Conservation (phyloP, 2,329 filamentous ascomycete genomes). For the Trichoderma atrobrunneum region DNA sequence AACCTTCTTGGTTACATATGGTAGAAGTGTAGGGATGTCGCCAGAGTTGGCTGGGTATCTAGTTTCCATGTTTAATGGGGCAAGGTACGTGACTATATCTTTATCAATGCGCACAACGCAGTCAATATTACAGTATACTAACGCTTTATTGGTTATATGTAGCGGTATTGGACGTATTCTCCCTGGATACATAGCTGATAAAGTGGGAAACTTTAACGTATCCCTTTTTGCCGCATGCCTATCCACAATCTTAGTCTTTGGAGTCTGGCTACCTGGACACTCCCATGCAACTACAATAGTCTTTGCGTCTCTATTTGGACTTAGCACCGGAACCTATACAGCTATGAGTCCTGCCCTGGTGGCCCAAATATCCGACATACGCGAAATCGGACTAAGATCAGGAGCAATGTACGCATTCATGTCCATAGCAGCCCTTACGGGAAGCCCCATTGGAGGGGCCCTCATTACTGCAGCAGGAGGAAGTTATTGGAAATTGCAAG, state of each 20-base stretch:
- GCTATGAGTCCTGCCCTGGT: not conserved
- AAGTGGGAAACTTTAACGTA: not conserved
- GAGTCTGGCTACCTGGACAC: not conserved
- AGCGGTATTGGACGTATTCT: not conserved
- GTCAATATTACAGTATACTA: not conserved
- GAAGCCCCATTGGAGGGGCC: not conserved
- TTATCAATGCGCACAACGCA: not conserved
- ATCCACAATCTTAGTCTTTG: not conserved
- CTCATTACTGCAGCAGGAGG: not conserved
- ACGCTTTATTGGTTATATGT: not conserved
- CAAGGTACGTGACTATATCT: not conserved
- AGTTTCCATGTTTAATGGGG: not conserved
- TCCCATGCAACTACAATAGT: not conserved
- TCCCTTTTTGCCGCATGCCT: not conserved
- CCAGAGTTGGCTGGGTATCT: not conserved
- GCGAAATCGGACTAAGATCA: not conserved
- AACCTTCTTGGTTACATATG: not conserved
- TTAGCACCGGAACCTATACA: not conserved
- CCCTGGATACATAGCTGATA: not conserved
- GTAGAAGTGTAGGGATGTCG: not conserved
- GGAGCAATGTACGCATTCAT: not conserved
- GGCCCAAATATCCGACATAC: conserved; percentile 1
- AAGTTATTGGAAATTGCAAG: not conserved
- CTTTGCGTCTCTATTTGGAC: not conserved
- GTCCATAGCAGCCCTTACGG: not conserved